These are phyloP conservation scores for Colletotrichum gigasporum DNA, from an alignment of 2,329 filamentous ascomycete species.

Conservation along the genomic window DNA sequence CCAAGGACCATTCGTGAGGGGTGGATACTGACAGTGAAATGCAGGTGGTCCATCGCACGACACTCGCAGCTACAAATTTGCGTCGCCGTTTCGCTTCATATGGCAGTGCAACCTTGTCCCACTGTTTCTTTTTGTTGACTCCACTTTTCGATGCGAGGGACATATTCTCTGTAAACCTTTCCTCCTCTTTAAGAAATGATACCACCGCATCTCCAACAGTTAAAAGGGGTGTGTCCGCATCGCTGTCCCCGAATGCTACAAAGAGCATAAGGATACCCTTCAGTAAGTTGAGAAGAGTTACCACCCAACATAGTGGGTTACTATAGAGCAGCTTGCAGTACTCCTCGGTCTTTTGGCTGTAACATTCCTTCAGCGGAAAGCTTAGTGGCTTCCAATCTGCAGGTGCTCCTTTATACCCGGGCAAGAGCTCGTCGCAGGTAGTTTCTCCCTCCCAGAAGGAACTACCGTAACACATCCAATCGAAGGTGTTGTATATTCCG, in stretches of 20 bases:
- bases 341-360: not conserved
- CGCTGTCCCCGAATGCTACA: not conserved
- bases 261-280: constrained; percentile 11
- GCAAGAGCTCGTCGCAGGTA: too few species aligned
- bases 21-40: too few species aligned
- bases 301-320: not conserved
- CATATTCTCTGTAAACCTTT: not conserved
- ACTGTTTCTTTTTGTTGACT: not conserved
- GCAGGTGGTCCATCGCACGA: too few species aligned
- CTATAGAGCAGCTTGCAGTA: not conserved
- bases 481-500: too few species aligned
- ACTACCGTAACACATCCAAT: too few species aligned
- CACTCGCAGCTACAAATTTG: too few species aligned
- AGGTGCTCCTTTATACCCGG: not conserved
- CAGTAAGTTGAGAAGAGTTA: not conserved
- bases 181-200: not conserved
- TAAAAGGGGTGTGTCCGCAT: not conserved
- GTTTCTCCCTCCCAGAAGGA: too few species aligned
- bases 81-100: not conserved
- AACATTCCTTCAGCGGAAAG: not conserved
- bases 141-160: not conserved
- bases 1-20: too few species aligned
- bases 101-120: not conserved
- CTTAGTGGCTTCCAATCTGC: too few species aligned
- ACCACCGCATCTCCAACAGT: constrained; percentile 5